Evolutionary conservation across 2,329 filamentous ascomycete species (phyloP).

Genomic region (Zymoseptoria brevis): DNA sequence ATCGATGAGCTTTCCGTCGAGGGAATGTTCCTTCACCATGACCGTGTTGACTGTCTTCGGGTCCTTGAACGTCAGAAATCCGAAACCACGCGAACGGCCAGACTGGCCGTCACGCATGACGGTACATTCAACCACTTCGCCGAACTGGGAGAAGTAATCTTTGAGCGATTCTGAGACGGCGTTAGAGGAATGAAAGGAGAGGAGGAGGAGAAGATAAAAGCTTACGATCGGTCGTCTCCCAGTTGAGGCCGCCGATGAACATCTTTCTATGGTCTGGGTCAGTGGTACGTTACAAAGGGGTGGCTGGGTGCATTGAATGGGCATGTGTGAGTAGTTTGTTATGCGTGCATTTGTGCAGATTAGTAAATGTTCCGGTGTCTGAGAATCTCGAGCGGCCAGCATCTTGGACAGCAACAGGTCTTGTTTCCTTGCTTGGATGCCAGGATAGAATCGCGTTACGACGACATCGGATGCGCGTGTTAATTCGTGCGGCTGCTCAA

Average conservation of each 20-base stretch:
- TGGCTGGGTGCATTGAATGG: conserved; percentile 4
- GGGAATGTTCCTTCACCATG: conserved; percentile 98
- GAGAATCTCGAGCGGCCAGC: not conserved
- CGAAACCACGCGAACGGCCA: conserved; percentile 88
- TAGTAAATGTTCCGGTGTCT: not conserved
- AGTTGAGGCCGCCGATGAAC: conserved; percentile 98
- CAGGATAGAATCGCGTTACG: not conserved
- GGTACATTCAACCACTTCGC: conserved; percentile 93
- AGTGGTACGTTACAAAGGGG: conserved; percentile 12
- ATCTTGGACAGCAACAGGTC: not conserved
- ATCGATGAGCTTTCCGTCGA: conserved; percentile 98
- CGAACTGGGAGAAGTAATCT: conserved; percentile 96
- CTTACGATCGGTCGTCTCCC: conserved; percentile 98
- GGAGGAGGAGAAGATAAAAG: conserved; percentile 11
- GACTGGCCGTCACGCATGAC: conserved; percentile 98
- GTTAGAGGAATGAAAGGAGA: conserved; percentile 22
- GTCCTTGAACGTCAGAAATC: conserved; percentile 95
- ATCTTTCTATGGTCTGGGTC: conserved; percentile 68
- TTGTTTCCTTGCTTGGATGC: not conserved
- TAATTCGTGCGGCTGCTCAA: not conserved
- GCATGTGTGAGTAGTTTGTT: not conserved
- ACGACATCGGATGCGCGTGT: not conserved
- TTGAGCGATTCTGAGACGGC: conserved; percentile 71
- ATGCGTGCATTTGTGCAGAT: not conserved
- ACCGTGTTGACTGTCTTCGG: conserved; percentile 97